Base-by-base conservation (phyloP, 2,329 filamentous ascomycete species). In the Exophiala alcalophila region DNA sequence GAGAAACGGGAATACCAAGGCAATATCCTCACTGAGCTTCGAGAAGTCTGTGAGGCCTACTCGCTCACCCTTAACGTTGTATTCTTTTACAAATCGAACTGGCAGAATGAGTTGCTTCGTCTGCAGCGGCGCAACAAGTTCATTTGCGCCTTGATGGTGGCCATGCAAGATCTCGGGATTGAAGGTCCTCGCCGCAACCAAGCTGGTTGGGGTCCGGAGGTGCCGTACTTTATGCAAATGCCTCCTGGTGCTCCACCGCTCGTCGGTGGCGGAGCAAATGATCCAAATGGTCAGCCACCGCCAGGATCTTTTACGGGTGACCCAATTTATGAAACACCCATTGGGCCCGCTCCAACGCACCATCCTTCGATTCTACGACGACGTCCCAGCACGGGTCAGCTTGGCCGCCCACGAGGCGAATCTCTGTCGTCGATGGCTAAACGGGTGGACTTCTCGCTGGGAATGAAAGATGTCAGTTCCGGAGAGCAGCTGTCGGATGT, bases 61-160 rank as follows among this genome's bases (percentile, higher is more conserved):
- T 86, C 84, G 4, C 83, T 94, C 59, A 89, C 82, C 3, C 76
- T 96, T 59, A 96, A 95, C 65, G 81, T 97, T 43, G 83, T 96
- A 59, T 95, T 95, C 72, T 96, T 96, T 72, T 94, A 96, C 76
- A 96, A 96, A 65, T 88, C 84, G 46, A 96, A 91, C 64, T 96
- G 86, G 78, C 91, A 97, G 62, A 96, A 96, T 61, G 91, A 97
- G 62, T 73, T 94, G 30, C 74, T 96, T 16, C 89, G 91, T 68
- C 77, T 97, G 2, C 86, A 85, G 56, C 80, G 91, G 12, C 86
- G 92, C 58, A 96, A 96, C 73, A 92, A 90, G 61, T 95, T 97
- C 65, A 89, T 94, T 53, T 89, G 85, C 52, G 88, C 92, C 49
- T 71, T 97, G 59, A 94, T 95, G 84, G 73, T 85, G 25, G 80